These are phyloP conservation scores for Boletus tylopilopsis DNA, from an alignment of 768 basidiomycete species.

Conservation along the genomic window DNA sequence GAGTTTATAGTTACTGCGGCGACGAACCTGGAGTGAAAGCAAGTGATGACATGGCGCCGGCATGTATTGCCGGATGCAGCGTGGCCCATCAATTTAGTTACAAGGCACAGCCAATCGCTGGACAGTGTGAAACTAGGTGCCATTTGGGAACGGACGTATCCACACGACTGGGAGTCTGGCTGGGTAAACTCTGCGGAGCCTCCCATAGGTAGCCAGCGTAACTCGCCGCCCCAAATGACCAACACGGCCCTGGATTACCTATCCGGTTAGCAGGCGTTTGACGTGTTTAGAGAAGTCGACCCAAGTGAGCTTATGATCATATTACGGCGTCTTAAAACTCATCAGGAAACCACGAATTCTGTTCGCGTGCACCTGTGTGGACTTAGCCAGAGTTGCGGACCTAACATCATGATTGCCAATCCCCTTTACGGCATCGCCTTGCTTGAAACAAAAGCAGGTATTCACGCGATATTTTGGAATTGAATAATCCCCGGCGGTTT, in stretches of 20 bases:
- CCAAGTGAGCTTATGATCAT: constrained; percentile 16
- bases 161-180: constrained; percentile 10
- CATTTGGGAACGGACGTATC: constrained; percentile 21
- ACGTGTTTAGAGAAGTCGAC: constrained; percentile 14
- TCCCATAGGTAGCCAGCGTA: constrained; percentile 15
- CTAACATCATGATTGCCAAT: constrained; percentile 31
- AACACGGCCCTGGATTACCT: constrained; percentile 5
- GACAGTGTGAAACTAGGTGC: constrained; percentile 29
- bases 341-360: constrained; percentile 7
- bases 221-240: constrained; percentile 5
- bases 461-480: constrained; percentile 21
- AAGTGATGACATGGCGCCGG: constrained; percentile 22
- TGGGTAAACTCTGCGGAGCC: constrained; percentile 3
- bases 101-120: constrained; percentile 26
- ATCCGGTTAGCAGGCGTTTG: constrained; percentile 6
- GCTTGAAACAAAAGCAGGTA: constrained; percentile 25
- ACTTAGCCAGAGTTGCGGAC: constrained; percentile 8
- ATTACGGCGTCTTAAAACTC: constrained; percentile 18
- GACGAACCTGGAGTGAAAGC: constrained; percentile 1
- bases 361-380: constrained; percentile 10
- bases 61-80: constrained; percentile 15
- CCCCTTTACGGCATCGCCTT: constrained; percentile 28
- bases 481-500: constrained; percentile 33
- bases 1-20: constrained; percentile 20
- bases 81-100: constrained; percentile 25